These are phyloP conservation scores for Termitomyces eurrhizus DNA, from an alignment of 768 basidiomycete species.

Conservation along the genomic window DNA sequence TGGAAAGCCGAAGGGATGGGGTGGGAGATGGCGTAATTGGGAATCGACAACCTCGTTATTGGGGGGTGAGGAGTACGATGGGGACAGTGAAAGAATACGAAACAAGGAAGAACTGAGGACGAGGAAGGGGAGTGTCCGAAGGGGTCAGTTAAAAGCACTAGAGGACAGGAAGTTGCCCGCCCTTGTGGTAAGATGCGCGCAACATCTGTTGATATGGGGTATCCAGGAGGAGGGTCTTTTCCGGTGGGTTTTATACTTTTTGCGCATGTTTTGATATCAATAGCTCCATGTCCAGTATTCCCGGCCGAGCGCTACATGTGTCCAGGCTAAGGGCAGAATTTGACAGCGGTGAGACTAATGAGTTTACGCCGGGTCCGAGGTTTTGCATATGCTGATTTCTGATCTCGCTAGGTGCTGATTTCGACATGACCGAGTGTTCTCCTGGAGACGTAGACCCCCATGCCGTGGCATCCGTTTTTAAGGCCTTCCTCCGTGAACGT, in stretches of 20 bases:
- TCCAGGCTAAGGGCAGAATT: conserved; percentile 74
- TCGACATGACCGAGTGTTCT: conserved; percentile 69
- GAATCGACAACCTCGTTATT: conserved; percentile 9
- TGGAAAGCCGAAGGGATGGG: conserved; percentile 19
- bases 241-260: conserved; percentile 46
- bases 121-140: conserved; percentile 20
- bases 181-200: conserved; percentile 75
- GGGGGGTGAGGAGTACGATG: conserved; percentile 18
- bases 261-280: conserved; percentile 4
- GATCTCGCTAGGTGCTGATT: conserved; percentile 69
- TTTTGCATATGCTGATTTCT: conserved; percentile 9
- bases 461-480: conserved; percentile 90
- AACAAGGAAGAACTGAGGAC: conserved; percentile 8
- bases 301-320: conserved; percentile 80
- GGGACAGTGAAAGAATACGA: conserved; percentile 14
- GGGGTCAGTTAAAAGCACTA: conserved; percentile 30
- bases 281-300: conserved; percentile 50
- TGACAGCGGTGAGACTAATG: conserved; percentile 52
- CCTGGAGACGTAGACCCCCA: conserved; percentile 93
- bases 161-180: conserved; percentile 63
- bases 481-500: conserved; percentile 91
- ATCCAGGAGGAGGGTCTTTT: conserved; percentile 85
- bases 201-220: conserved; percentile 81
- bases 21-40: conserved; percentile 21
- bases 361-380: background rate